These are phyloP conservation scores for Picochlorum costavermella DNA, from an alignment of 139 green algal genomes.

Conservation along the genomic window DNA sequence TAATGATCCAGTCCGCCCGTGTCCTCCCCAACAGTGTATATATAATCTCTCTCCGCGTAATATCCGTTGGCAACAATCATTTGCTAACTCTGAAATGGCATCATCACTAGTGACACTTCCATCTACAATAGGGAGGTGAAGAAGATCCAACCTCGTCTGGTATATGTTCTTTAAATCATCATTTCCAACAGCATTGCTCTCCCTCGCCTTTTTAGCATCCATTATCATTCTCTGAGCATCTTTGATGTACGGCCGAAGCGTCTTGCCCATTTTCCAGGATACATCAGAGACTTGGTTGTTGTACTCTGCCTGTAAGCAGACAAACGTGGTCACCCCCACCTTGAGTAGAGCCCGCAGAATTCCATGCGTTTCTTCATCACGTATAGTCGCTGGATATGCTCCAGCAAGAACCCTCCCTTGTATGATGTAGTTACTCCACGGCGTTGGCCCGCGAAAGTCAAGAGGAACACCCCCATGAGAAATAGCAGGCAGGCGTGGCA, in stretches of 20 bases:
- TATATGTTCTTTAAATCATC: slow-evolving; percentile 10
- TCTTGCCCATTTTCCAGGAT: slow-evolving; percentile 50
- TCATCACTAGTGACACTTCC: slow-evolving; percentile 60
- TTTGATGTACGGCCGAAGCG: slow-evolving; percentile 72
- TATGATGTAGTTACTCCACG: slow-evolving; percentile 34
- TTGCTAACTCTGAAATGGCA: slow-evolving; percentile 45
- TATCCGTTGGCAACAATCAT: slow-evolving; percentile 68
- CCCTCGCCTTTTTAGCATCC: slow-evolving; percentile 38
- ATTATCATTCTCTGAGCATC: slow-evolving; percentile 65
- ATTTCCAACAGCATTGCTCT: background rate
- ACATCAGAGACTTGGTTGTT: slow-evolving; percentile 57
- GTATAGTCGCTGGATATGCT: slow-evolving; percentile 47
- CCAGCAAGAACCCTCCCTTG: slow-evolving; percentile 21
- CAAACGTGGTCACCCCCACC: slow-evolving; percentile 69
- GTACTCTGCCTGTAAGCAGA: slow-evolving; percentile 77
- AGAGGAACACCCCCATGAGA: slow-evolving; percentile 8
- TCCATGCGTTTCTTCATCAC: slow-evolving; percentile 60
- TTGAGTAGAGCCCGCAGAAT: slow-evolving; percentile 65
- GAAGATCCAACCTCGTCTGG: slow-evolving; percentile 67
- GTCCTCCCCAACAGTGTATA: slow-evolving; percentile 71
- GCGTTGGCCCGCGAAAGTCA: slow-evolving; percentile 20
- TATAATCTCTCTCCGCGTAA: slow-evolving; percentile 55
- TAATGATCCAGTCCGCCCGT: slow-evolving; percentile 44
- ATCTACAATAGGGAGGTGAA: slow-evolving; percentile 73
- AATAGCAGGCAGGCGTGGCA: slow-evolving; percentile 5